A percentile compares a stretch with the other conserved stretches of the same genome.
Conservation (phyloP, 306 rosid species). For the Quercus robur region DNA sequence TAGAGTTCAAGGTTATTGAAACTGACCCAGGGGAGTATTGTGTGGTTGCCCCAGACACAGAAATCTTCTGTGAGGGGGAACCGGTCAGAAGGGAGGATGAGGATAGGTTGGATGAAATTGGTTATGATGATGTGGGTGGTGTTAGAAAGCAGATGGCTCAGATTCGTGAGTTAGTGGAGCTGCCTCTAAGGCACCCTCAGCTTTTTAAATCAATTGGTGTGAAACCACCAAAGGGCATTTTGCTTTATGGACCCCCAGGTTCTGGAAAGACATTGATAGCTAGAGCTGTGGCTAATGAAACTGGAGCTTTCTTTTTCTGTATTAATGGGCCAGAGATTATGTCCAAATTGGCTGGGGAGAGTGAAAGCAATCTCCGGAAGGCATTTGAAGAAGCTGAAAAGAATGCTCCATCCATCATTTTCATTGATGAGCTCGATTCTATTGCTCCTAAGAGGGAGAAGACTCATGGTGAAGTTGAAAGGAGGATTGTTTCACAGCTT, state of each 20-base stretch:
- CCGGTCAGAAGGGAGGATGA: constrained; percentile 70
- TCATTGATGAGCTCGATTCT: constrained; percentile 66
- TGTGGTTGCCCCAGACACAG: constrained; percentile 69
- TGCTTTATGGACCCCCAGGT: constrained; percentile 70
- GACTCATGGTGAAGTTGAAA: constrained; percentile 69
- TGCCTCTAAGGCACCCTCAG: constrained; percentile 70
- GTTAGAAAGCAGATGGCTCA: constrained; percentile 78
- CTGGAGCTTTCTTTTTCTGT: constrained; percentile 71
- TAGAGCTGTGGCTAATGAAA: constrained; percentile 70
- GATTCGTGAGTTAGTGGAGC: constrained; percentile 68
- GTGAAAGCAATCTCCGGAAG: constrained; percentile 71
- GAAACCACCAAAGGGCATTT: constrained; percentile 69
- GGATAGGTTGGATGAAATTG: constrained; percentile 60
- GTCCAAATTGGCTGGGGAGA: constrained; percentile 74
- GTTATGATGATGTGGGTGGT: constrained; percentile 79
- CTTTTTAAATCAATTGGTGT: constrained; percentile 67
- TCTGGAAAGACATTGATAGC: constrained; percentile 67
- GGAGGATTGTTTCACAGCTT: constrained; percentile 68
- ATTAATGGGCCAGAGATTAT: constrained; percentile 67
- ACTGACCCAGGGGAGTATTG: constrained; percentile 67
- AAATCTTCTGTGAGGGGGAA: constrained; percentile 70
- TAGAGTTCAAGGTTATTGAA: constrained; percentile 70
- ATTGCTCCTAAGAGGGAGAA: constrained; percentile 75
- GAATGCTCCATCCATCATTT: constrained; percentile 72
- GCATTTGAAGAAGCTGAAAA: constrained; percentile 78